These are phyloP conservation scores for Hypoxylon sp. DNA, from an alignment of 2,329 filamentous ascomycete genomes.

Conservation along the genomic window DNA sequence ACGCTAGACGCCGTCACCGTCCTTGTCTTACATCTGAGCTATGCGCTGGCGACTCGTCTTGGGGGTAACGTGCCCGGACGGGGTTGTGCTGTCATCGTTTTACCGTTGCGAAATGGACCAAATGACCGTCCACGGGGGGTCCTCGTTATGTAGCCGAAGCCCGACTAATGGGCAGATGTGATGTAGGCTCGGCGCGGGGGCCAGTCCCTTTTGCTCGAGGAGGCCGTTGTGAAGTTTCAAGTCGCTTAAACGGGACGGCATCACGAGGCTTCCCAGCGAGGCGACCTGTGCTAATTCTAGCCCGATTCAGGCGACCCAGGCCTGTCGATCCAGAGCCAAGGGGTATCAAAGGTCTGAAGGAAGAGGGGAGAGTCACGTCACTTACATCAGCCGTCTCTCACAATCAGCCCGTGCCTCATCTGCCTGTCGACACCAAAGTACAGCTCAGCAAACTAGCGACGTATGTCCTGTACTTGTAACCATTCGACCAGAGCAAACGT, in stretches of 20 bases:
- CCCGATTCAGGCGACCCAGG: constrained; percentile 32
- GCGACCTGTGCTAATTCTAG: constrained; percentile 27
- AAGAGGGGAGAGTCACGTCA: constrained; percentile 4
- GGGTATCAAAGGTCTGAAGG: background rate
- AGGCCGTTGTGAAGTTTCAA: constrained; percentile 26
- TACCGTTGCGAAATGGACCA: constrained; percentile 33
- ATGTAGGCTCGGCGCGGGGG: constrained; percentile 26
- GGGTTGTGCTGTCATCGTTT: constrained; percentile 32
- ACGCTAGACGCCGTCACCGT: constrained; percentile 6
- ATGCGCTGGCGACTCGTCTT: constrained; percentile 28
- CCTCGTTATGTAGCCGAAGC: constrained; percentile 16
- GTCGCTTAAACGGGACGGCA: constrained; percentile 28
- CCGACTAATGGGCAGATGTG: constrained; percentile 11
- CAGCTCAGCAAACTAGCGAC: constrained; percentile 12
- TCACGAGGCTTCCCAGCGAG: constrained; percentile 32
- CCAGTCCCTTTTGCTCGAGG: constrained; percentile 25
- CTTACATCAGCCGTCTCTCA: constrained; percentile 11
- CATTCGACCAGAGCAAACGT: constrained; percentile 28
- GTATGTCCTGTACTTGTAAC: constrained; percentile 12
- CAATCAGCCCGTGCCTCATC: constrained; percentile 26
- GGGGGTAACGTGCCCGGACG: constrained; percentile 30
- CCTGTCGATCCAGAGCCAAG: constrained; percentile 14
- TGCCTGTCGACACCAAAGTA: constrained; percentile 15
- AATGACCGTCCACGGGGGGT: constrained; percentile 27
- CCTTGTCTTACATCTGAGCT: constrained; percentile 31